Base-by-base conservation (phyloP, 2,329 filamentous ascomycete genomes). In the Venturia asperata region DNA sequence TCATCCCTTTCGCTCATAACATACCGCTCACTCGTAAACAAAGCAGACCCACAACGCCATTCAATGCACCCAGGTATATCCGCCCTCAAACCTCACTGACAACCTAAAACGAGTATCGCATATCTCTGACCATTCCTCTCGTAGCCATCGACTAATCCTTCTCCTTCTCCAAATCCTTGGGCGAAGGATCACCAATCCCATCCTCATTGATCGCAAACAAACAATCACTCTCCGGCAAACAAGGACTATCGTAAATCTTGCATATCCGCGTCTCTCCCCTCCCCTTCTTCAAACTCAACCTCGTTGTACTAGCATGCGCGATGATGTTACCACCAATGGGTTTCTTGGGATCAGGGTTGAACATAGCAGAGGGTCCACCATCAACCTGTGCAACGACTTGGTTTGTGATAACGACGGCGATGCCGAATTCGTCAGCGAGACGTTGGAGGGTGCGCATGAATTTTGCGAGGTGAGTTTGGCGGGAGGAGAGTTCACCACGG, bases 311-410 rank as follows among this genome's bases (percentile, higher is more conserved):
- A 63, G 94, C 92, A 76, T 99, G 94, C 2, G 95, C 94, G 74
- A 99, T 97, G 70, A 99, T 99, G 77, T 99, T 97, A 69, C 94
- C 94, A 70, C 94, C 94, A 74, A 99, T 97, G 0, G 94, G 94
- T 77, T 99, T 99, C 84, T 99, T 99, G 9, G 94, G 94, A 73
- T 99, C 95, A 0, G 95, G 94, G 71, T 99, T 99, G 81, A 96
- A 99, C 94, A 99, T 99, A 67, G 93, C 87, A 73, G 89, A 93
- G 39, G 93, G 92, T 3, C 94, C 94, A 68, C 94, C 94, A 73
- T 99, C 94, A 10, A 99, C 94, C 76, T 99, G 95, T 11, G 94
- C 94, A 49, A 99, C 95, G 39, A 99, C 94, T 76, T 99, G 94
- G 74, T 99, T 99, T 55, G 94, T 97, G 72, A 99, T 99, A 71